phyloP scores from a whole-genome alignment of 257 asterid genomes.

The Rehmannia glutinosa region DNA sequence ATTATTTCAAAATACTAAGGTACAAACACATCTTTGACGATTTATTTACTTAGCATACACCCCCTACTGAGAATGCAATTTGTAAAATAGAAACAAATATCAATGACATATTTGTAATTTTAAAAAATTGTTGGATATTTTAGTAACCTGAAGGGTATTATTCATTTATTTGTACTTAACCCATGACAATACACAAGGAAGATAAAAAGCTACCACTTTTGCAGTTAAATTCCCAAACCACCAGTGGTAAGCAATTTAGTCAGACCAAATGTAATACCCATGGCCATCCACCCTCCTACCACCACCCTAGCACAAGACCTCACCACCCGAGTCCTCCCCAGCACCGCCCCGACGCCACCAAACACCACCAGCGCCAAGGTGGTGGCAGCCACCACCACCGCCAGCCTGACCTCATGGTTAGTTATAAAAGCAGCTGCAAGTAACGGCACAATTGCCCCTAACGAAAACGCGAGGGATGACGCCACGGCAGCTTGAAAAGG shows the following conservation, averaged over 20 bases:
- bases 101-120: too few species aligned
- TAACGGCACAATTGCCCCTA: conserved; percentile 54
- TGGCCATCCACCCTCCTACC: conserved; percentile 73
- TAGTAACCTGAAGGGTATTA: too few species aligned
- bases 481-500: conserved; percentile 54
- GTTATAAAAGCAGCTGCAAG: conserved; percentile 49
- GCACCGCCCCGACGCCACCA: conserved; percentile 46
- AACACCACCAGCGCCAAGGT: conserved; percentile 35
- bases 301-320: conserved; percentile 50
- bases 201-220: too few species aligned
- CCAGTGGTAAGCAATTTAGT: conserved; percentile 33
- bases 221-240: conserved; percentile 39
- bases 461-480: conserved; percentile 44
- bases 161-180: too few species aligned
- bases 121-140: too few species aligned
- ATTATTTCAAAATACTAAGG: too few species aligned
- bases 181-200: too few species aligned
- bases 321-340: conserved; percentile 35
- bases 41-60: too few species aligned
- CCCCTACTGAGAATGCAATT: too few species aligned
- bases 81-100: too few species aligned
- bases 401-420: conserved; percentile 35
- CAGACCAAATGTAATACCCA: conserved; percentile 56
- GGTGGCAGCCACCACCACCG: conserved; percentile 38
- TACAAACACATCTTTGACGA: too few species aligned